Percentiles rank a stretch among this genome's conserved stretches.
phyloP scores from a whole-genome alignment of 2,329 filamentous ascomycete genomes.

The Colletotrichum horii region DNA sequence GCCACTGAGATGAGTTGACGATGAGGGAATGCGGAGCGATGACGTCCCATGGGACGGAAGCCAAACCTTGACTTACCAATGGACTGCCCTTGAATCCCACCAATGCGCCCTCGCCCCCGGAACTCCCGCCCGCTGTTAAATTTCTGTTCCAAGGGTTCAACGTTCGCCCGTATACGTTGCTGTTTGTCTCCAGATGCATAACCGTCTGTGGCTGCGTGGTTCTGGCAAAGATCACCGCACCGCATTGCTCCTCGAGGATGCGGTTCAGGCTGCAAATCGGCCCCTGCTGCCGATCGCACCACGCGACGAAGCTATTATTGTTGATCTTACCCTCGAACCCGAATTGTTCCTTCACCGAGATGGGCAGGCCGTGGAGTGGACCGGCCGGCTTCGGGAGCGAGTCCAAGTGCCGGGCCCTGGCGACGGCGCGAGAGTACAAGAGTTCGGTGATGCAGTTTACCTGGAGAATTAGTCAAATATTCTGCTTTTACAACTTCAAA shows the following conservation, averaged over 20 bases:
- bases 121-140: not conserved
- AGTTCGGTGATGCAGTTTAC: not conserved
- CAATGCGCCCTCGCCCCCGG: not conserved
- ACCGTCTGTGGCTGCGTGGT: not conserved
- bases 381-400: slow-evolving; percentile 35
- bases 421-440: not conserved
- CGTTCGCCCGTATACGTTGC: not conserved
- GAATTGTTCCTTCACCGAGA: slow-evolving; percentile 40
- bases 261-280: not conserved
- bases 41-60: not conserved
- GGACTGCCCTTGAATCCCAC: not conserved
- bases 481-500: too few relatives aligned
- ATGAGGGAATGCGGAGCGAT: not conserved
- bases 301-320: not conserved
- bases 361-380: slow-evolving; percentile 38
- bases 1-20: not conserved
- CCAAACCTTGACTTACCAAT: not conserved
- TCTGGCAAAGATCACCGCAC: not conserved
- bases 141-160: not conserved
- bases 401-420: slow-evolving; percentile 34
- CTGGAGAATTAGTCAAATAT: not conserved
- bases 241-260: not conserved
- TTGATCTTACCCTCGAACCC: slow-evolving; percentile 34
- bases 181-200: not conserved
- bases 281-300: not conserved